phyloP scores from a whole-genome alignment of 768 basidiomycete genomes.

The Dioszegia hungarica region DNA sequence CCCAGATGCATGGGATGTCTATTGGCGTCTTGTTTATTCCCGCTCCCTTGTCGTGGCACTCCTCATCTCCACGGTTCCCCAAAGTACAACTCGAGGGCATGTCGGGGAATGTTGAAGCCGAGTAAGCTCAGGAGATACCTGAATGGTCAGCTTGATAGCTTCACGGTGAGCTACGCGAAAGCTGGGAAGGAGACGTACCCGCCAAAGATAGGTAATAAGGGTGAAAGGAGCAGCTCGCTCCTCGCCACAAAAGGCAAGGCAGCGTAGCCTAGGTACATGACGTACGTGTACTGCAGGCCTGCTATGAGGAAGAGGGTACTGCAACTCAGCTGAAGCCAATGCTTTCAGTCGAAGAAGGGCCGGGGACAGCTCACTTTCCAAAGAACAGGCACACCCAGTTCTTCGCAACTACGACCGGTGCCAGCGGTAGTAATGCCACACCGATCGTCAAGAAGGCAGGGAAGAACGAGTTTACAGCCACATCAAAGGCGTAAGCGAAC shows the following conservation, averaged over 20 bases:
- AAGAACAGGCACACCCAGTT: conserved; percentile 93
- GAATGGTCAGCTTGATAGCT: not conserved
- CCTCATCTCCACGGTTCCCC: conserved; percentile 48
- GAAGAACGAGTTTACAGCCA: conserved; percentile 95
- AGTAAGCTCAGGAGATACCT: conserved; percentile 54
- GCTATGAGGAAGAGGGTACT: conserved; percentile 78
- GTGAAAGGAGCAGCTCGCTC: conserved; percentile 82
- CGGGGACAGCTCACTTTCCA: conserved; percentile 57
- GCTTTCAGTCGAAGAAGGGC: not conserved
- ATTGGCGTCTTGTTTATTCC: not conserved
- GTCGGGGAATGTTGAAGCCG: conserved; percentile 83
- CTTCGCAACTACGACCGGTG: conserved; percentile 72
- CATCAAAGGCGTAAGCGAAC: conserved; percentile 94
- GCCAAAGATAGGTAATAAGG: conserved; percentile 76
- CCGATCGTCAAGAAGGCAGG: conserved; percentile 87
- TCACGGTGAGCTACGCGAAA: not conserved
- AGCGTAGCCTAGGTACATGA: conserved; percentile 69
- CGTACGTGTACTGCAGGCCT: conserved; percentile 83
- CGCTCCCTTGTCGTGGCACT: not conserved
- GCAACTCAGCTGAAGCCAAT: not conserved
- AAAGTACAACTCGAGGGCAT: conserved; percentile 77
- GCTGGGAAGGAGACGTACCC: conserved; percentile 61
- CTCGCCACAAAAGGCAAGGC: conserved; percentile 93
- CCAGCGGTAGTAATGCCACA: conserved; percentile 77
- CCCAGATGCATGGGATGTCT: no score